phyloP scores from a whole-genome alignment of 2,329 filamentous ascomycete genomes.

The Claviceps digitariae region DNA sequence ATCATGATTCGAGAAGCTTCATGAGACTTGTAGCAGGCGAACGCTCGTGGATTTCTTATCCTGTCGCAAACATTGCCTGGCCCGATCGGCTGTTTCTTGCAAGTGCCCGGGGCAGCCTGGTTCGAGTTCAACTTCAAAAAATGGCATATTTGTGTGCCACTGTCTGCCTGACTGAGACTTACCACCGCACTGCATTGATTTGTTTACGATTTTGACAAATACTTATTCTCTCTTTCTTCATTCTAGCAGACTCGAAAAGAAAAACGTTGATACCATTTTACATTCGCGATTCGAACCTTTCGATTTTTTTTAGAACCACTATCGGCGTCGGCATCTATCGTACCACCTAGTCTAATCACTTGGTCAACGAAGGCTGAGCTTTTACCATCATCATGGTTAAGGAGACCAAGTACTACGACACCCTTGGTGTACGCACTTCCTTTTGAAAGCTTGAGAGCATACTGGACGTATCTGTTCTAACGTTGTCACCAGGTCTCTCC shows the following conservation, averaged over 20 bases:
- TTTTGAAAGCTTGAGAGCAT: neutral
- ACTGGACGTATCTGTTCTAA: neutral
- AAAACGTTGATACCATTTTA: neutral
- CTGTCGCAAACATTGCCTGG: neutral
- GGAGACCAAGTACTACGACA: conserved; percentile 68
- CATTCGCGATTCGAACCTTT: neutral
- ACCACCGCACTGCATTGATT: neutral
- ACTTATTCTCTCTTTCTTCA: neutral
- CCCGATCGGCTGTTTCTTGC: neutral
- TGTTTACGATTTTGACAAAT: neutral
- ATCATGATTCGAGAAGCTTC: no score
- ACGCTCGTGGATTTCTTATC: no score
- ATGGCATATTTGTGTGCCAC: neutral
- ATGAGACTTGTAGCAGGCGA: neutral
- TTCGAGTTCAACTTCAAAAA: neutral
- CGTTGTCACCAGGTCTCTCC: conserved; percentile 50
- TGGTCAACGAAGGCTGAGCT: conserved; percentile 3
- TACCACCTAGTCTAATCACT: neutral
- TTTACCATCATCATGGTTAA: conserved; percentile 51
- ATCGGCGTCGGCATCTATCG: conserved; percentile 3
- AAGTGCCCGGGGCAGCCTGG: neutral
- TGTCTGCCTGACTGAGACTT: neutral
- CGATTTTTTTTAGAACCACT: neutral
- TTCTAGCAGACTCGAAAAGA: neutral
- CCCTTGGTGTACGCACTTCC: conserved; percentile 51